phyloP scores from a whole-genome alignment of 371 early-diverging fungal species.

The Dichotomocladium elegans region DNA sequence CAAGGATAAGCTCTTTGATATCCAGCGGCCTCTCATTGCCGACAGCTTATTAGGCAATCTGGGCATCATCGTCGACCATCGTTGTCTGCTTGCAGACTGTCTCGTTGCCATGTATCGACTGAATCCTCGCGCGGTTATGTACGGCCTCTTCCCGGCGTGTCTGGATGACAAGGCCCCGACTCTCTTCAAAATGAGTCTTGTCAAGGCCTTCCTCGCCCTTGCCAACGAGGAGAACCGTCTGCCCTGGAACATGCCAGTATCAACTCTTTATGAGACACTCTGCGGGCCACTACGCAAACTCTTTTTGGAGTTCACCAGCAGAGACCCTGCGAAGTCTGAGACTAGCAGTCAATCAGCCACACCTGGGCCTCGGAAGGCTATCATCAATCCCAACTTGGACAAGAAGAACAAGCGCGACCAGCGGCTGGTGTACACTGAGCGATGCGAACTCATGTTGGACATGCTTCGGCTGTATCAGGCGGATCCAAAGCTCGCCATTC shows the following conservation, averaged over 20 bases:
- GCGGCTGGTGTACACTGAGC: neutral
- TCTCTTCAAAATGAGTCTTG: constrained; percentile 66
- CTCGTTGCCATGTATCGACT: constrained; percentile 63
- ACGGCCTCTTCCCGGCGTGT: constrained; percentile 58
- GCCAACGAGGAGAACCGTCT: constrained; percentile 60
- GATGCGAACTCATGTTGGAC: constrained; percentile 11
- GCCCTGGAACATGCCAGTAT: constrained; percentile 69
- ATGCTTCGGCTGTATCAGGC: constrained; percentile 21
- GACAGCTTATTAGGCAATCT: constrained; percentile 58
- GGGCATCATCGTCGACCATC: constrained; percentile 27
- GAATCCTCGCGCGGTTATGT: constrained; percentile 58
- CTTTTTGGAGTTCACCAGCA: constrained; percentile 35
- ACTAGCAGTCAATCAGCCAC: constrained; percentile 5
- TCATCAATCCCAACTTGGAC: constrained; percentile 7
- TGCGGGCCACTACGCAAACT: constrained; percentile 63
- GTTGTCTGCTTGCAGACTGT: constrained; percentile 59
- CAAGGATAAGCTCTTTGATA: constrained; percentile 64
- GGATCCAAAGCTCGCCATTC: constrained; percentile 21
- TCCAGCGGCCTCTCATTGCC: constrained; percentile 47
- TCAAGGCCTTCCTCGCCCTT: constrained; percentile 65
- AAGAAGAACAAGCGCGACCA: neutral
- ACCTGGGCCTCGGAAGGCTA: constrained; percentile 3
- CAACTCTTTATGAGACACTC: constrained; percentile 58
- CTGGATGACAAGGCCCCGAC: constrained; percentile 57
- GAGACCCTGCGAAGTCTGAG: constrained; percentile 9